Percentiles rank a stretch among this genome's conserved stretches.
These are phyloP conservation scores for Cichorium intybus DNA, from an alignment of 140 eudicot species.

Conservation along the genomic window DNA sequence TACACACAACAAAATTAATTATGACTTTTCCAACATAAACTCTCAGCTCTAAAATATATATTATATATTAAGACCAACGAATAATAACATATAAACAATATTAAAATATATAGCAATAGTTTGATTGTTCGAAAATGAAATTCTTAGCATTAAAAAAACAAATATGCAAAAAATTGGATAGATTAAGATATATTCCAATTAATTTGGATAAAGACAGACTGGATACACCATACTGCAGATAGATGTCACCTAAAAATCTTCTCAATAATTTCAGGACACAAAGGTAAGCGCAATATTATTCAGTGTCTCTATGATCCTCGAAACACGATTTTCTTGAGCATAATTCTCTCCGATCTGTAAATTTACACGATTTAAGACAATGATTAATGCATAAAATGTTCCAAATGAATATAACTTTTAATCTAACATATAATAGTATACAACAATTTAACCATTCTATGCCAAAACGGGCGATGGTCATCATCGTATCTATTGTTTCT, in stretches of 20 bases:
- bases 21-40: background rate
- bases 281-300: slow-evolving; percentile 21
- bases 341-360: slow-evolving; percentile 27
- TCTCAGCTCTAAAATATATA: background rate
- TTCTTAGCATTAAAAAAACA: background rate
- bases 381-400: background rate
- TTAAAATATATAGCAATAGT: background rate
- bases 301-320: slow-evolving; percentile 48
- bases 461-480: background rate
- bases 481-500: too few relatives aligned
- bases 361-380: background rate
- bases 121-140: background rate
- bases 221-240: slow-evolving; percentile 17
- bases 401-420: background rate
- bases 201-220: background rate
- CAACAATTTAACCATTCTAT: background rate
- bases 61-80: background rate
- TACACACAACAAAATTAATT: background rate
- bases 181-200: slow-evolving; percentile 14
- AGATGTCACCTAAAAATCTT: slow-evolving; percentile 4
- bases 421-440: background rate
- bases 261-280: background rate
- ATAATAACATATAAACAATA: background rate
- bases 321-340: slow-evolving; percentile 34
- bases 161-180: slow-evolving; percentile 4